Conservation (phyloP, 176 grass and related monocot species). For the Pontederia crassipes region DNA sequence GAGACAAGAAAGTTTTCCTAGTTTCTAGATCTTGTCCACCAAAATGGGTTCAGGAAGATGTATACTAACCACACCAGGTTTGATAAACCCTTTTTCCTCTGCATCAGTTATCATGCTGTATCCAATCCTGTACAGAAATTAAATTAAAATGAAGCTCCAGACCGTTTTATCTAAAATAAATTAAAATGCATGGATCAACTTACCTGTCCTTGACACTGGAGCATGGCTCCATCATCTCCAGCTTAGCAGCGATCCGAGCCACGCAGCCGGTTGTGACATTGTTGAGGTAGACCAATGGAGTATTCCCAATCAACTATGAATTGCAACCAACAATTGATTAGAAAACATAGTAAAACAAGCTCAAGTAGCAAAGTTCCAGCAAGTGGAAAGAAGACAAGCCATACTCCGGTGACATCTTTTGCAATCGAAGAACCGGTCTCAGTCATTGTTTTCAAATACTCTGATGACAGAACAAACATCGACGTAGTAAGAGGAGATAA, state of each 20-base stretch:
- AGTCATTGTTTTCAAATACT: constrained; percentile 22
- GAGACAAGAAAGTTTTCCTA: too few relatives aligned
- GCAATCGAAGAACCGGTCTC: constrained; percentile 42
- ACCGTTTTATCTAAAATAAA: not conserved
- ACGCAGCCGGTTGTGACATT: constrained; percentile 59
- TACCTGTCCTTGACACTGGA: constrained; percentile 97
- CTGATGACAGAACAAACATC: too few relatives aligned
- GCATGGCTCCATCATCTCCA: constrained; percentile 95
- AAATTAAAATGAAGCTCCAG: not conserved
- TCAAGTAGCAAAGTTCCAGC: not conserved
- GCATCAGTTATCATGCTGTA: constrained; percentile 93
- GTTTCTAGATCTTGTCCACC: too few relatives aligned
- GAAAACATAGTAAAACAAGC: not conserved
- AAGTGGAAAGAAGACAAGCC: not conserved
- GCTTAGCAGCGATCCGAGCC: constrained; percentile 67
- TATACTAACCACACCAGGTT: constrained; percentile 42
- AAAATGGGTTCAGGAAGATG: too few relatives aligned
- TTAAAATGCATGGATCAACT: too few relatives aligned
- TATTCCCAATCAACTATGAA: constrained; percentile 71
- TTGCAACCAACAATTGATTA: constrained; percentile 9
- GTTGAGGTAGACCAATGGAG: constrained; percentile 85
- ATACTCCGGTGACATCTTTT: constrained; percentile 75
- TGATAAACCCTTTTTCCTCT: constrained; percentile 53
- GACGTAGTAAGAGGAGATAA: too few relatives aligned
- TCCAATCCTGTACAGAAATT: constrained; percentile 53